phyloP scores from a whole-genome alignment of 164 flowering plant genomes.

The Vitis riparia region DNA sequence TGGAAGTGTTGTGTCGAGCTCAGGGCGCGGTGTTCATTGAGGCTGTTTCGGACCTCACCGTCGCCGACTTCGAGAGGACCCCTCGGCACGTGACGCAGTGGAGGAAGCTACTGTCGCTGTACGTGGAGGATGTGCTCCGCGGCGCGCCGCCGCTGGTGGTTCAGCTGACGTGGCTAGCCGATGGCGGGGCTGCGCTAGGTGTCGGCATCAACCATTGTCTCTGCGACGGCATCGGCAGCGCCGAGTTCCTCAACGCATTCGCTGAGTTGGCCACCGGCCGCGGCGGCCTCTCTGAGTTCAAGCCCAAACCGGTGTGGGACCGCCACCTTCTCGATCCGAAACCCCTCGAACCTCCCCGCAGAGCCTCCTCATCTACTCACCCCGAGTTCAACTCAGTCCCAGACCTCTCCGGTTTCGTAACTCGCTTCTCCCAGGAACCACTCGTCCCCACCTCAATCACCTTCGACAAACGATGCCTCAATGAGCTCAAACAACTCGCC shows the following conservation, averaged over 20 bases:
- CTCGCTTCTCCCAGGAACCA: constrained; percentile 35
- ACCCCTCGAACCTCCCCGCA: neutral
- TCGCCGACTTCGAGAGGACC: constrained; percentile 39
- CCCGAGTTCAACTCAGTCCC: constrained; percentile 61
- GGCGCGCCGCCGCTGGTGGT: constrained; percentile 60
- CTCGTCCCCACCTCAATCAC: constrained; percentile 46
- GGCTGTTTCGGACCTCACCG: constrained; percentile 31
- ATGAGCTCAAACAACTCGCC: constrained; percentile 38
- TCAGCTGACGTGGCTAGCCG: constrained; percentile 72
- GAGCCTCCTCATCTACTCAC: constrained; percentile 16
- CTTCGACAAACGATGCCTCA: constrained; percentile 24
- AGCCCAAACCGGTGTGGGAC: constrained; percentile 48
- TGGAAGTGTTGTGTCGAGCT: constrained; percentile 54
- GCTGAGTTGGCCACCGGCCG: constrained; percentile 43
- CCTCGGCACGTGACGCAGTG: constrained; percentile 42
- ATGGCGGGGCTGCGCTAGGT: constrained; percentile 51
- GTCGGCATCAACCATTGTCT: constrained; percentile 58
- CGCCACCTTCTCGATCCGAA: constrained; percentile 53
- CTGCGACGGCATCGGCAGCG: constrained; percentile 69
- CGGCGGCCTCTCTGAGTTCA: constrained; percentile 8
- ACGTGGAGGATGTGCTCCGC: constrained; percentile 46
- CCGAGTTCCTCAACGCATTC: constrained; percentile 57
- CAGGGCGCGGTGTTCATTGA: constrained; percentile 67
- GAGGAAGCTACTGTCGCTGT: constrained; percentile 49
- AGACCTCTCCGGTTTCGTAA: constrained; percentile 42